These are phyloP conservation scores for Xylariaceae sp. DNA, from an alignment of 2,329 filamentous ascomycete species.

Conservation along the genomic window DNA sequence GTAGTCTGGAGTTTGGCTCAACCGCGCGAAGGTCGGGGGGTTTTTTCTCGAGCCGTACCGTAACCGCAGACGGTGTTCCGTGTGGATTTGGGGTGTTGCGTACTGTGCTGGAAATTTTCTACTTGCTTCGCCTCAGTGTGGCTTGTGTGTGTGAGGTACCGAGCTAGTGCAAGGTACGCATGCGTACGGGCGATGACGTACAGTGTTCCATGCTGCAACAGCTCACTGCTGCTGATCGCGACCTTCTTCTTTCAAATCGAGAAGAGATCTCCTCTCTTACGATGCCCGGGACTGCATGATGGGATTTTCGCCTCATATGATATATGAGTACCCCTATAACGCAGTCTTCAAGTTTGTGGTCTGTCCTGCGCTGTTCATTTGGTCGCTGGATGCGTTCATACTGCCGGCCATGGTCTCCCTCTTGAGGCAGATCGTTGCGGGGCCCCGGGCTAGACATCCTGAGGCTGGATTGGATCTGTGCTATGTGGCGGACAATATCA, in stretches of 20 bases:
- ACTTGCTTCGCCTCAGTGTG: no score
- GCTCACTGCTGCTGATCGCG: not conserved
- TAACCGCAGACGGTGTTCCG: no score
- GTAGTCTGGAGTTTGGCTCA: no score
- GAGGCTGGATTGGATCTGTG: slow-evolving; percentile 90
- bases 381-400: not conserved
- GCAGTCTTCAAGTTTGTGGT: not conserved
- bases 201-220: not conserved
- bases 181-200: not conserved
- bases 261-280: not conserved
- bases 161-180: no score
- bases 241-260: not conserved
- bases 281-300: not conserved
- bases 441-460: slow-evolving; percentile 74
- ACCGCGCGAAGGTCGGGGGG: no score
- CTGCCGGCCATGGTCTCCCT: slow-evolving; percentile 58
- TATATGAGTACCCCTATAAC: not conserved
- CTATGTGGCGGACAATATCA: slow-evolving; percentile 83
- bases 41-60: no score
- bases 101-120: no score
- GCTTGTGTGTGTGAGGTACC: no score
- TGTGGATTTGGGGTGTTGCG: no score
- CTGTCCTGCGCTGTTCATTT: not conserved
- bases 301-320: not conserved
- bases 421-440: slow-evolving; percentile 85